Percentiles rank a stretch among this genome's conserved stretches.
Conservation (phyloP, 495 filamentous ascomycete species). For the Monascus purpureus region DNA sequence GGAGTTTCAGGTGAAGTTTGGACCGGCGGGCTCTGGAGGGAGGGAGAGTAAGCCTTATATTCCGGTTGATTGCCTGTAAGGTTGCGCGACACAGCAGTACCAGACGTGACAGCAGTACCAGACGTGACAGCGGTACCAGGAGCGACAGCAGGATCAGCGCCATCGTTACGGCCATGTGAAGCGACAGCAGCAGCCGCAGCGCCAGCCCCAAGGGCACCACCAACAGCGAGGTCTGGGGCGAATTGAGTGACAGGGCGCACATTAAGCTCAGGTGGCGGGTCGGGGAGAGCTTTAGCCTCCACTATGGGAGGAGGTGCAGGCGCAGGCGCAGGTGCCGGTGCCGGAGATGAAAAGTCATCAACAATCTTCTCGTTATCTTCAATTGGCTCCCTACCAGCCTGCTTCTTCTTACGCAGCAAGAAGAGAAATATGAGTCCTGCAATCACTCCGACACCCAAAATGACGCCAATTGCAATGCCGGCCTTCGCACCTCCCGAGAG, state of each 20-base stretch:
- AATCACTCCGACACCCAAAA: conserved; percentile 48
- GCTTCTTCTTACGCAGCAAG: conserved; percentile 44
- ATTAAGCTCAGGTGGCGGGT: conserved; percentile 69
- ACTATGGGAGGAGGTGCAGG: conserved; percentile 18
- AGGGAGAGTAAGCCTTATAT: conserved; percentile 1
- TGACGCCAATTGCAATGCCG: conserved; percentile 68
- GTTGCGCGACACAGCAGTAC: conserved; percentile 13
- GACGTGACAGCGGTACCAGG: conserved; percentile 6
- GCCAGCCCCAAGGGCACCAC: conserved; percentile 10
- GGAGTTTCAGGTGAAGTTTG: conserved; percentile 16
- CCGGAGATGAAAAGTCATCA: conserved; percentile 12
- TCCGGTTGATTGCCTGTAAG: conserved; percentile 20
- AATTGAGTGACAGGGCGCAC: conserved; percentile 83
- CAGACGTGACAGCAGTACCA: conserved; percentile 5
- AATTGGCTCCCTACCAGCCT: conserved; percentile 28
- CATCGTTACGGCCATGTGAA: too few relatives aligned
- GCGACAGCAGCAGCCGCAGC: conserved; percentile 11
- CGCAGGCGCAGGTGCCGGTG: conserved; percentile 14
- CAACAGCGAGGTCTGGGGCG: conserved; percentile 47
- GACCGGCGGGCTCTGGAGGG: conserved; percentile 10
- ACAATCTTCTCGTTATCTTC: conserved; percentile 49
- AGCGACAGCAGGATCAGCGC: too few relatives aligned
- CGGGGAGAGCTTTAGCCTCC: conserved; percentile 12
- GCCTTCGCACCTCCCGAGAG: conserved; percentile 59
- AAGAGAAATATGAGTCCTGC: conserved; percentile 50